phyloP scores from a whole-genome alignment of 2,329 filamentous ascomycete species.

The Penicillium sp. region DNA sequence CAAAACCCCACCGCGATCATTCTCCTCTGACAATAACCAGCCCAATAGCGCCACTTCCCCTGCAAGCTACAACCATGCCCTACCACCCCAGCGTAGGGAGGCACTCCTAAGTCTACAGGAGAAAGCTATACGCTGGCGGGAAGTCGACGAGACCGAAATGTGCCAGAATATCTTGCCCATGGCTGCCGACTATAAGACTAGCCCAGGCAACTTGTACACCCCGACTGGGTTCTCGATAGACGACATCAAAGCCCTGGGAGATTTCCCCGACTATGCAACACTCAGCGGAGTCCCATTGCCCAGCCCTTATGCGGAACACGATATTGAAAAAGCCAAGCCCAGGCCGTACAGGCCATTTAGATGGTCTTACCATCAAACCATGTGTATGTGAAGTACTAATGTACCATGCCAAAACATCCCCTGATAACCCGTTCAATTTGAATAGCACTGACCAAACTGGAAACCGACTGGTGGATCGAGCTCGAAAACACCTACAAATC shows the following conservation, averaged over 20 bases:
- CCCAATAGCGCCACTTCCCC: conserved; percentile 35
- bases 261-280: conserved; percentile 79
- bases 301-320: conserved; percentile 66
- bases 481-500: conserved; percentile 74
- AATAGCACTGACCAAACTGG: conserved; percentile 75
- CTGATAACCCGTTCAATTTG: neutral
- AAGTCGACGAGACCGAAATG: conserved; percentile 43
- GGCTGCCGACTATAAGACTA: conserved; percentile 47
- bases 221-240: conserved; percentile 72
- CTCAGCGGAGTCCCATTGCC: conserved; percentile 78
- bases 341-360: conserved; percentile 81
- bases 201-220: conserved; percentile 56
- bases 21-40: conserved; percentile 57
- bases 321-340: conserved; percentile 70
- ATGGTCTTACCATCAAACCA: conserved; percentile 88
- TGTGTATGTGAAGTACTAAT: conserved; percentile 68
- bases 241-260: conserved; percentile 72
- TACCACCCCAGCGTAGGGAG: conserved; percentile 61
- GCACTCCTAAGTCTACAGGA: conserved; percentile 46
- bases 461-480: conserved; percentile 88
- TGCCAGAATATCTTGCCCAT: conserved; percentile 48
- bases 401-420: neutral
- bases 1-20: conserved; percentile 59
- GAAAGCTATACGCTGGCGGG: conserved; percentile 27
- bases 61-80: conserved; percentile 53